A percentile compares a stretch with the other conserved stretches of the same genome.
phyloP scores from a whole-genome alignment of 768 basidiomycete genomes.

The Kondoa subrosea region DNA sequence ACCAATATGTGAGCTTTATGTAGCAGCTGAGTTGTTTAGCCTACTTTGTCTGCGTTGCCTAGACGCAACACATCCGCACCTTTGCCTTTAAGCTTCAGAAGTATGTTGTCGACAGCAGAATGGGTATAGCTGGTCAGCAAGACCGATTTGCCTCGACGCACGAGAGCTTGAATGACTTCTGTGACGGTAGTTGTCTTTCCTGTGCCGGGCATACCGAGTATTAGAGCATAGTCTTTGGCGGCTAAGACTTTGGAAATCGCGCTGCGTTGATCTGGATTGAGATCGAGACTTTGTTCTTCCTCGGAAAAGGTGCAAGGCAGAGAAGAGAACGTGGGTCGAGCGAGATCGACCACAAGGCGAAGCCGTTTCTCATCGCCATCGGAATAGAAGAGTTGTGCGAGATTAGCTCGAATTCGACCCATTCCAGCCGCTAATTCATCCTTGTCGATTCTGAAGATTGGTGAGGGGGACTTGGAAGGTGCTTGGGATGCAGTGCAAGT shows the following conservation, averaged over 20 bases:
- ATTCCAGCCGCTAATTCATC: conserved; percentile 80
- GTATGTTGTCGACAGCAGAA: conserved; percentile 93
- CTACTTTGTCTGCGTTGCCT: conserved; percentile 80
- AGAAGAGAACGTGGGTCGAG: conserved; percentile 44
- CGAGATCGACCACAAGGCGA: conserved; percentile 65
- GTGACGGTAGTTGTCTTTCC: conserved; percentile 94
- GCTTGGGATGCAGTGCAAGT: conserved; percentile 27
- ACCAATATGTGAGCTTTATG: not conserved
- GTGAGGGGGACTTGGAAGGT: conserved; percentile 25
- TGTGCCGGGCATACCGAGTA: conserved; percentile 96
- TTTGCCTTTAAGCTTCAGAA: conserved; percentile 53
- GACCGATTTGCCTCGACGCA: conserved; percentile 66
- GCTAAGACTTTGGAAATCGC: conserved; percentile 59
- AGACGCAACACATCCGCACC: conserved; percentile 64
- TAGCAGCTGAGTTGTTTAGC: conserved; percentile 16
- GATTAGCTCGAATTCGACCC: conserved; percentile 72
- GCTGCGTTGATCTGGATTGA: conserved; percentile 55
- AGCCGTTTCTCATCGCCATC: conserved; percentile 51
- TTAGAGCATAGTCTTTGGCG: conserved; percentile 74
- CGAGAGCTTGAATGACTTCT: conserved; percentile 62
- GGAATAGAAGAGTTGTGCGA: conserved; percentile 70
- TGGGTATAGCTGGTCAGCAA: conserved; percentile 87
- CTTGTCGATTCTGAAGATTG: conserved; percentile 72
- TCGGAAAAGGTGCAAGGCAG: conserved; percentile 22
- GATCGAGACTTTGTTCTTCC: conserved; percentile 24